Evolutionary conservation across 192 early-diverging fungal species (phyloP).

Genomic region (Coemansia sp.): DNA sequence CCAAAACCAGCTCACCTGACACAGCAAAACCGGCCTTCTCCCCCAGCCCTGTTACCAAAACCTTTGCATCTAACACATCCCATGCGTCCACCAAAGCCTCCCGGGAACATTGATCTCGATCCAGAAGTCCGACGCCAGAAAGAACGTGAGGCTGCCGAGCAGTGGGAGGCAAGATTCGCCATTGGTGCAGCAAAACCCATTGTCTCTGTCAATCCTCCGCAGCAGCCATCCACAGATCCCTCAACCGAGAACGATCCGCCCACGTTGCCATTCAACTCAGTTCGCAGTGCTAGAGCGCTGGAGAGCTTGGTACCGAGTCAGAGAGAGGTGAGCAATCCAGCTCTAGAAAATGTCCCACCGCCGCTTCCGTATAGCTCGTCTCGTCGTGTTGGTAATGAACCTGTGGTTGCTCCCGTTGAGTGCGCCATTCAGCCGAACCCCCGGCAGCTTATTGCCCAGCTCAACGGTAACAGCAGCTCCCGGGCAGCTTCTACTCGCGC

Average conservation of each 20-base stretch:
- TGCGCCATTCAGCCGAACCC: constrained; percentile 21
- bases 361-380: background rate
- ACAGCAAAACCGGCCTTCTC: too few relatives aligned
- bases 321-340: constrained; percentile 4
- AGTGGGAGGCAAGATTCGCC: constrained; percentile 25
- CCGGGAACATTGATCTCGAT: background rate
- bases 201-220: too few relatives aligned
- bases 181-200: constrained; percentile 17
- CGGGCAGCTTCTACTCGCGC: background rate
- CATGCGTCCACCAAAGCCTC: background rate
- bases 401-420: constrained; percentile 10
- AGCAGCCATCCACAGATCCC: constrained; percentile 22
- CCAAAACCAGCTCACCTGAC: background rate
- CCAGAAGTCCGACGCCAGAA: constrained; percentile 12
- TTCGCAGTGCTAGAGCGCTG: background rate
- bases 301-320: constrained; percentile 1
- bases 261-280: constrained; percentile 17
- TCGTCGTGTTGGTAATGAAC: background rate
- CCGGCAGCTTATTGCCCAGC: constrained; percentile 20
- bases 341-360: constrained; percentile 3
- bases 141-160: constrained; percentile 22
- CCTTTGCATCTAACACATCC: background rate
- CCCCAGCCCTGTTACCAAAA: too few relatives aligned
- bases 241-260: constrained; percentile 32
- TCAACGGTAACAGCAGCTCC: constrained; percentile 12